Percentiles rank a stretch among this genome's conserved stretches.
Evolutionary conservation across 257 asterid genomes (phyloP).

Genomic region (Thymus mandschuricus): DNA sequence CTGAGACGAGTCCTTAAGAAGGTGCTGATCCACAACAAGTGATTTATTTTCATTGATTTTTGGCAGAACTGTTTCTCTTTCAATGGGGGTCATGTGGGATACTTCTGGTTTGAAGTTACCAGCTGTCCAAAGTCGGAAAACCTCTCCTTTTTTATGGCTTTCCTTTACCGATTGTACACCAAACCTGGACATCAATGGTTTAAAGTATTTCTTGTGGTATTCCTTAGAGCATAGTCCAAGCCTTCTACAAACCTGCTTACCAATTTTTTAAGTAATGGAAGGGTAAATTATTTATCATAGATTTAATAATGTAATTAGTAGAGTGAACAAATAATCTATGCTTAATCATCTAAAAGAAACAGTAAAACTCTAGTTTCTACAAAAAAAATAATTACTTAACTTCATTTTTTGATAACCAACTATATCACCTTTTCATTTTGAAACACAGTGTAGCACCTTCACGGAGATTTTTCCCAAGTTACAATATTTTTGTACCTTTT

Average conservation of each 20-base stretch:
- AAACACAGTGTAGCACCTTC: neutral
- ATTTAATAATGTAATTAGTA: neutral
- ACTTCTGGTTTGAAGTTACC: constrained; percentile 57
- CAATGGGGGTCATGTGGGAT: constrained; percentile 37
- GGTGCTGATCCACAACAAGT: constrained; percentile 35
- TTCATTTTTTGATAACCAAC: constrained; percentile 3
- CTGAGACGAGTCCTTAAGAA: constrained; percentile 44
- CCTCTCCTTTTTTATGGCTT: constrained; percentile 57
- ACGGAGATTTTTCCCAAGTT: neutral
- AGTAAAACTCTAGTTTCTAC: too few relatives aligned
- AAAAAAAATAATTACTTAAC: neutral
- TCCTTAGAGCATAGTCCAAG: constrained; percentile 77
- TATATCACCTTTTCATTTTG: neutral
- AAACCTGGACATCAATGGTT: constrained; percentile 59
- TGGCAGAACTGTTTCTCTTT: constrained; percentile 35
- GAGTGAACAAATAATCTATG: neutral
- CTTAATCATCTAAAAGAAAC: neutral
- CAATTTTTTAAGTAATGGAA: constrained; percentile 12
- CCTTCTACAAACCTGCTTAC: constrained; percentile 69
- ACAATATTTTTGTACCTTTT: neutral
- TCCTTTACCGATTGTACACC: constrained; percentile 73
- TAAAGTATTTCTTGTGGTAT: constrained; percentile 62
- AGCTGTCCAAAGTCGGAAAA: constrained; percentile 83
- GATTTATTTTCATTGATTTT: constrained; percentile 42
- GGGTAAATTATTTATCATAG: neutral